These are phyloP conservation scores for Cryptococcus floricola DNA, from an alignment of 1,284 basidiomycete genomes.

Conservation along the genomic window DNA sequence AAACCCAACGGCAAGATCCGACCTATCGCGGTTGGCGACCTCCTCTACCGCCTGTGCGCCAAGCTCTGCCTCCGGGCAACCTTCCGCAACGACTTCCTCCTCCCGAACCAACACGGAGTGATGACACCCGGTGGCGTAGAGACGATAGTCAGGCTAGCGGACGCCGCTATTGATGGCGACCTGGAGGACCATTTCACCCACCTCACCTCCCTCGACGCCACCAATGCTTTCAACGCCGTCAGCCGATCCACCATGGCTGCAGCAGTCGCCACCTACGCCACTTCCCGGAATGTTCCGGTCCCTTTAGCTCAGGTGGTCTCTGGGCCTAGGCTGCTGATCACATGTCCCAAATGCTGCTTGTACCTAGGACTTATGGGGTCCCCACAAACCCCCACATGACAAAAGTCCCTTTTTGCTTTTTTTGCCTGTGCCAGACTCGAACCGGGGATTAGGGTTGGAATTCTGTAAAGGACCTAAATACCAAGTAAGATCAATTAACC, in stretches of 20 bases:
- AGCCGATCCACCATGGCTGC: constrained; percentile 1
- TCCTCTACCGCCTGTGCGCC: constrained; percentile 11
- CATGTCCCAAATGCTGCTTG: too few species aligned
- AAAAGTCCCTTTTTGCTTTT: too few species aligned
- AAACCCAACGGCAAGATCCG: background rate
- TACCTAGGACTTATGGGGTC: too few species aligned
- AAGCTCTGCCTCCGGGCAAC: constrained; percentile 7
- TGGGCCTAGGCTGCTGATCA: too few species aligned
- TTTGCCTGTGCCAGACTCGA: too few species aligned
- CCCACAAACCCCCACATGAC: too few species aligned
- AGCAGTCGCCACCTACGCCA: constrained; percentile 1
- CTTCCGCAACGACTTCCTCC: constrained; percentile 6
- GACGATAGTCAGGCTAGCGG: constrained; percentile 19
- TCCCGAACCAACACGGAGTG: constrained; percentile 20
- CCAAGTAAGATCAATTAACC: too few species aligned
- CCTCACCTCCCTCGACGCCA: constrained; percentile 10
- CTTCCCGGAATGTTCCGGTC: too few species aligned
- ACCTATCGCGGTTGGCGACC: constrained; percentile 19
- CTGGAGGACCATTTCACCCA: constrained; percentile 2
- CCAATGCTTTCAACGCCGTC: constrained; percentile 20
- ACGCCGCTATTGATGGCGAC: constrained; percentile 4
- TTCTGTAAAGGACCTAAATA: too few species aligned
- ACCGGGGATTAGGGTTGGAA: too few species aligned
- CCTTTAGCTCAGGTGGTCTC: too few species aligned
- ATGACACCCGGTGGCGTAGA: constrained; percentile 22